phyloP scores from a whole-genome alignment of 2,329 filamentous ascomycete species.

The Mycocentrospora acerina region DNA sequence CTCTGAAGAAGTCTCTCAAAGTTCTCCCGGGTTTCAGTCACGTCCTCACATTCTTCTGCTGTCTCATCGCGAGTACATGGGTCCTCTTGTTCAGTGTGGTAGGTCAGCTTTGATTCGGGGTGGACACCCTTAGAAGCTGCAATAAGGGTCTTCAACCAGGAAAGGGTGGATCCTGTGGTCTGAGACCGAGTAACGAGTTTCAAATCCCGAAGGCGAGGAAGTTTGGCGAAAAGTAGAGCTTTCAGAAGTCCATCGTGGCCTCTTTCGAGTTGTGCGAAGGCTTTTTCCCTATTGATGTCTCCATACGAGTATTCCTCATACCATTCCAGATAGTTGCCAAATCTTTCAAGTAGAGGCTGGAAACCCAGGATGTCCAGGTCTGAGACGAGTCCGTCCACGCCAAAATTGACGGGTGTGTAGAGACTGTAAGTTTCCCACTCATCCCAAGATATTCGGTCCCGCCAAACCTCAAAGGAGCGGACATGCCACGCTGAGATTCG shows the following conservation, averaged over 20 bases:
- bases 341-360: not conserved
- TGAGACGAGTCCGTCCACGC: not conserved
- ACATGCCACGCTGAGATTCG: constrained; percentile 3
- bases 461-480: constrained; percentile 4
- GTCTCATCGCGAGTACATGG: not conserved
- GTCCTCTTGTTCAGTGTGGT: too few relatives aligned
- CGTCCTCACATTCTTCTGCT: not conserved
- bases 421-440: constrained; percentile 1
- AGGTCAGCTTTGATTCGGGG: too few relatives aligned
- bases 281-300: not conserved
- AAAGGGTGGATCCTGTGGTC: not conserved
- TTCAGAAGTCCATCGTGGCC: constrained; percentile 5
- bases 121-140: not conserved
- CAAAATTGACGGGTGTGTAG: not conserved
- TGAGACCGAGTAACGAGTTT: not conserved
- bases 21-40: not conserved
- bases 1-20: not conserved
- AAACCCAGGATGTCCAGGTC: not conserved
- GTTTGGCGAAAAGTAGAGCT: constrained; percentile 5
- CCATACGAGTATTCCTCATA: not conserved
- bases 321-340: constrained; percentile 1
- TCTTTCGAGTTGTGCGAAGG: constrained; percentile 1
- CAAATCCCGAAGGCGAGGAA: constrained; percentile 1
- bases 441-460: constrained; percentile 1
- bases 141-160: not conserved